Conservation (phyloP, 225 moss, liverwort and hornwort species). For the Sphagnum tenellum region DNA sequence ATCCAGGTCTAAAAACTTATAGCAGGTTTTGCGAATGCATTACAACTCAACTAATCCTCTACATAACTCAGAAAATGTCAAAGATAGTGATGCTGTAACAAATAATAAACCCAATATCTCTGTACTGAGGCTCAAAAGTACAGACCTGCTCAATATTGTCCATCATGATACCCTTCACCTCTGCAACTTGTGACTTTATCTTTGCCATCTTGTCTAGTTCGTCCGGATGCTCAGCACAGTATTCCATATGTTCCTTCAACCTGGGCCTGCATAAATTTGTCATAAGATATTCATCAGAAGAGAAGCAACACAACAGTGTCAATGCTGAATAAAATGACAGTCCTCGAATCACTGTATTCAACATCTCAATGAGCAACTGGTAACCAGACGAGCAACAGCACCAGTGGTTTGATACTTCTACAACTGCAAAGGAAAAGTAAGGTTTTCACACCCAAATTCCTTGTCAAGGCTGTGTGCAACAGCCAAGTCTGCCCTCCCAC, state of each 20-base stretch:
- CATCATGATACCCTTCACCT: slow-evolving; percentile 14
- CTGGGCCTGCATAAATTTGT: slow-evolving; percentile 1
- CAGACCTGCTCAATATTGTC: slow-evolving; percentile 10
- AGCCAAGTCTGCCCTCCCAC: slow-evolving; percentile 6
- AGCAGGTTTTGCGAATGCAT: too few species aligned
- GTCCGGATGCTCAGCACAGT: slow-evolving; percentile 9
- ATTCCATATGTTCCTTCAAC: slow-evolving; percentile 12
- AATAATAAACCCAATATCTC: neutral
- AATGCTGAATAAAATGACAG: slow-evolving; percentile 10
- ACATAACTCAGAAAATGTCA: too few species aligned
- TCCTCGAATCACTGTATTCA: slow-evolving; percentile 6
- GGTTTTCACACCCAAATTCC: slow-evolving; percentile 11
- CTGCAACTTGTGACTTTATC: slow-evolving; percentile 11
- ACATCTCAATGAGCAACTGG: slow-evolving; percentile 3
- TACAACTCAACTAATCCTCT: neutral
- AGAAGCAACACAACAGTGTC: neutral
- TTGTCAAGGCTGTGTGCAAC: slow-evolving; percentile 10
- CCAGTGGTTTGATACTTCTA: too few species aligned
- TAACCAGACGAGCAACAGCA: too few species aligned
- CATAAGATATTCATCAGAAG: neutral
- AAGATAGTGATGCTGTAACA: neutral
- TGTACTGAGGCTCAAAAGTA: neutral
- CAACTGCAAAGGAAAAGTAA: too few species aligned
- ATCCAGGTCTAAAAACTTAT: neutral
- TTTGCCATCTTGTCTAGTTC: slow-evolving; percentile 10